phyloP scores from a whole-genome alignment of 1,284 basidiomycete genomes.

The Neolentinus lepideus region DNA sequence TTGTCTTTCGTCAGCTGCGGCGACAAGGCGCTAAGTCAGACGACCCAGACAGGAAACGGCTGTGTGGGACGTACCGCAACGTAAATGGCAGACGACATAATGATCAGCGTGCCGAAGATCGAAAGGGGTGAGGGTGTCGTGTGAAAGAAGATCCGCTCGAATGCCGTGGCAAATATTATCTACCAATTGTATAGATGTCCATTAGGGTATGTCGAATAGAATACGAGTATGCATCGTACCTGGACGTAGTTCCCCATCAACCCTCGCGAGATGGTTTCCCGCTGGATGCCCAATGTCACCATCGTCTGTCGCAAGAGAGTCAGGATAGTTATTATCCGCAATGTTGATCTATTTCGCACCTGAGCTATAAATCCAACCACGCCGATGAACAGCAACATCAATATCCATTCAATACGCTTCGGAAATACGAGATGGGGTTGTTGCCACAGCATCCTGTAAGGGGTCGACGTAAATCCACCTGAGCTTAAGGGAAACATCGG shows the following conservation, averaged over 20 bases:
- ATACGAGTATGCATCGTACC: not conserved
- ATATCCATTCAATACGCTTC: conserved; percentile 36
- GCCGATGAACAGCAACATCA: conserved; percentile 38
- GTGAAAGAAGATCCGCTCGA: conserved; percentile 56
- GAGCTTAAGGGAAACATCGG: not conserved
- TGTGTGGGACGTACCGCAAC: conserved; percentile 41
- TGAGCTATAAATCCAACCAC: conserved; percentile 53
- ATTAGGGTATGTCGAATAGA: not conserved
- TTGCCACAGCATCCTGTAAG: conserved; percentile 34
- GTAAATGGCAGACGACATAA: conserved; percentile 50
- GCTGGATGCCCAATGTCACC: conserved; percentile 57
- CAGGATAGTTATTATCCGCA: not conserved
- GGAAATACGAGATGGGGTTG: conserved; percentile 39
- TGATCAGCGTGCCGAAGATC: conserved; percentile 48
- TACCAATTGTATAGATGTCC: not conserved
- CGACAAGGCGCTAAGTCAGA: not conserved
- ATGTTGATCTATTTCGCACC: conserved; percentile 8
- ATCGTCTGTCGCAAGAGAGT: conserved; percentile 28
- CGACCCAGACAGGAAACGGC: not conserved
- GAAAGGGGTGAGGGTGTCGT: conserved; percentile 44
- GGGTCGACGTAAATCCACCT: not conserved
- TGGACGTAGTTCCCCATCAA: conserved; percentile 46
- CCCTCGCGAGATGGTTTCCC: conserved; percentile 56
- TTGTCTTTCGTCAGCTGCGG: conserved; percentile 15
- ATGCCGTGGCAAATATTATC: conserved; percentile 55